Percentiles rank a stretch among this genome's conserved stretches.
phyloP scores from a whole-genome alignment of 169 alveolate species.

The Plasmodium adleri region DNA sequence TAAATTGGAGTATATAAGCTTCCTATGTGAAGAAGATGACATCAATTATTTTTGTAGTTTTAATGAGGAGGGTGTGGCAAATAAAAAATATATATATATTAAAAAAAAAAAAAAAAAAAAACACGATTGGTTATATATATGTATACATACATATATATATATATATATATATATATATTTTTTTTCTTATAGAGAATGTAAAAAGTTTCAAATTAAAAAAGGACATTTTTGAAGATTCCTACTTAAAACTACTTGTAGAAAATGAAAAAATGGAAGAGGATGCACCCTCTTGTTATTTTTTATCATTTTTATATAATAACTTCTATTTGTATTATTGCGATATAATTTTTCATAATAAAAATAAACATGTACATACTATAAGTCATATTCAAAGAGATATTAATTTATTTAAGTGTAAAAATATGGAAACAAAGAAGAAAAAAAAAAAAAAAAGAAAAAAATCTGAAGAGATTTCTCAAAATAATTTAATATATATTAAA shows the following conservation, averaged over 20 bases:
- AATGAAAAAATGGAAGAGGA: slow-evolving; percentile 30
- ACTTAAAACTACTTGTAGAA: slow-evolving; percentile 5
- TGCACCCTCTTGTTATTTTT: slow-evolving; percentile 9
- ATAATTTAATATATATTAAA: not conserved
- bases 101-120: not conserved
- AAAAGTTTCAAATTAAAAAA: not conserved
- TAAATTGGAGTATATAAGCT: slow-evolving; percentile 33
- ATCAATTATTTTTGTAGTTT: slow-evolving; percentile 54
- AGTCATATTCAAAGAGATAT: slow-evolving; percentile 29
- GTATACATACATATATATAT: no score
- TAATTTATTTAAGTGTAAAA: not conserved
- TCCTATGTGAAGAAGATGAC: slow-evolving; percentile 69
- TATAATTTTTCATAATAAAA: not conserved
- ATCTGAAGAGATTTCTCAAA: not conserved
- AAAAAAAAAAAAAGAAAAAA: not conserved
- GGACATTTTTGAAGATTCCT: slow-evolving; percentile 8
- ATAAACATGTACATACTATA: not conserved
- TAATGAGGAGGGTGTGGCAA: not conserved
- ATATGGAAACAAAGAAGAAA: not conserved
- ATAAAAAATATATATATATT: not conserved
- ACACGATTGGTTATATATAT: not conserved
- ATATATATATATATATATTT: no score
- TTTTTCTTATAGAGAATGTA: not conserved
- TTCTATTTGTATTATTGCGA: slow-evolving; percentile 20
- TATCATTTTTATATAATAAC: slow-evolving; percentile 10